Base-by-base conservation (phyloP, 2,329 filamentous ascomycete genomes). In the Xylaria multiplex region DNA sequence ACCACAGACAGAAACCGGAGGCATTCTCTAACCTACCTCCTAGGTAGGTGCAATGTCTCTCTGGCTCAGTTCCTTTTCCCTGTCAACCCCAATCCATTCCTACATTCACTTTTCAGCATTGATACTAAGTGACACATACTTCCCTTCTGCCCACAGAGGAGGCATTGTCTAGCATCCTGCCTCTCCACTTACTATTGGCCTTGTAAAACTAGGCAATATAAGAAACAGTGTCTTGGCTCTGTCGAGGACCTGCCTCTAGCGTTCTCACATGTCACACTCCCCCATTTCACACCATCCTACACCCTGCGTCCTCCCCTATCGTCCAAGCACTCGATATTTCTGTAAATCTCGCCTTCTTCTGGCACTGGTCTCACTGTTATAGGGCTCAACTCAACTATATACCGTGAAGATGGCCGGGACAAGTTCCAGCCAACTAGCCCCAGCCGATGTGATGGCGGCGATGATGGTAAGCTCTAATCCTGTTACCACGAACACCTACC, bases 381-480 rank as follows among this genome's bases (percentile, higher is more conserved):
- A 8, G 6, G 35, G 22, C 8, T 24, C 3, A 7, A 48, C 19
- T 19, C 14, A n/a, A 30, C 37, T 6, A n/a, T 54, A 58, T 30
- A 57, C 45, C 6, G 54, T 8, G 9, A 62, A 32, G 13, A 68
- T 68, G 66, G 43, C 50, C 22, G 53, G 48, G 19, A 49, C 40
- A 2, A 24, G 35, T 40, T 27, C 56, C 13, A 49, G n/a, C n/a
- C 13, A 22, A n/a, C 52, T n/a, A 8, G 16, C 24, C 19, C 6
- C 46, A 3, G 9, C 24, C 6, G 4, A 1, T 5, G 66, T 37
- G 11, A 11, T 57, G 46, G 56, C 16, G 22, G 54, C 57, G 3
- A 66, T 66, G 64, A 61, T 64, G 64, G 66, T 69, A 61, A 61
- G 64, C 22, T 48, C 48, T 45, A 2, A 9, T 55, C 27, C n/a